Conservation (phyloP, 148 eudicot species). For the Arctostaphylos glauca region DNA sequence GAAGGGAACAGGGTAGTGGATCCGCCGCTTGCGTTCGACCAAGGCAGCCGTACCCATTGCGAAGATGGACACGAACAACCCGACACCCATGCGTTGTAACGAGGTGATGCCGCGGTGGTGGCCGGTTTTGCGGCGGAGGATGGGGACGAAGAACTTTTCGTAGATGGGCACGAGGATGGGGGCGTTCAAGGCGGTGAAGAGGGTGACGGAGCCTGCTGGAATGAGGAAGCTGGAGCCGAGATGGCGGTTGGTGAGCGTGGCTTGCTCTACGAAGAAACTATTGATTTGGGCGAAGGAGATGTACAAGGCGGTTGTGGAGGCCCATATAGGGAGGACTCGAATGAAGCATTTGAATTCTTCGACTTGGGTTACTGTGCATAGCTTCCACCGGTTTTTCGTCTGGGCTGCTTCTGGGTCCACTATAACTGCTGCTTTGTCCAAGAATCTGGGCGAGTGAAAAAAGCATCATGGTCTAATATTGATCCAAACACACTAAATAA, state of each 20-base stretch:
- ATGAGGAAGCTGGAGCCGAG: constrained; percentile 39
- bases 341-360: constrained; percentile 58
- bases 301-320: constrained; percentile 44
- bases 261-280: constrained; percentile 56
- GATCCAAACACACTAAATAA: too few relatives aligned
- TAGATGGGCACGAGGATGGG: constrained; percentile 47
- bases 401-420: constrained; percentile 33
- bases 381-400: constrained; percentile 43
- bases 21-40: constrained; percentile 32
- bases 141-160: constrained; percentile 41
- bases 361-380: constrained; percentile 59
- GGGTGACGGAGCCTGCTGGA: constrained; percentile 47
- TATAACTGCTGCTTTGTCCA: constrained; percentile 60
- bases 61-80: constrained; percentile 42
- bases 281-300: constrained; percentile 47
- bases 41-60: constrained; percentile 44
- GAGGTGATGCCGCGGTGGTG: constrained; percentile 48
- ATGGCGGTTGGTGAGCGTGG: constrained; percentile 37
- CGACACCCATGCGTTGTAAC: constrained; percentile 55
- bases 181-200: constrained; percentile 45
- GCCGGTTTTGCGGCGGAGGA: constrained; percentile 39
- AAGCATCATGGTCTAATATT: too few relatives aligned
- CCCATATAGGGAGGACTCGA: constrained; percentile 54
- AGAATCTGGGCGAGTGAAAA: constrained; percentile 24
- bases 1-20: constrained; percentile 6